Percentiles rank a stretch among this genome's conserved stretches.
Conservation (phyloP, 306 rosid genomes). For the Hylodesmum podocarpum region DNA sequence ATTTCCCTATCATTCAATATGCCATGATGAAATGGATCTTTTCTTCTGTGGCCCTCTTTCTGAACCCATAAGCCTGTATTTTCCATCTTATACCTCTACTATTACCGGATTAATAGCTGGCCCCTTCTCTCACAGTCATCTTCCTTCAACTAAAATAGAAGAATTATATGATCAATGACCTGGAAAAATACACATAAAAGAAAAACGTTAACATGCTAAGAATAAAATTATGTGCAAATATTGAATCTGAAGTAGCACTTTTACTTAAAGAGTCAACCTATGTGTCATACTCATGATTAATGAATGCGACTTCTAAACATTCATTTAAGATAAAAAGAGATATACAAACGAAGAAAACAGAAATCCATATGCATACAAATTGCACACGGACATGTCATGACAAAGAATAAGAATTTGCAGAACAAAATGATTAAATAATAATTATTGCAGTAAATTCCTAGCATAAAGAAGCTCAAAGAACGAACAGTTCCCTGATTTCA, state of each 20-base stretch:
- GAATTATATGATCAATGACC: slow-evolving; percentile 19
- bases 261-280: slow-evolving; percentile 13
- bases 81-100: slow-evolving; percentile 61
- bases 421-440: background rate
- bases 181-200: slow-evolving; percentile 10
- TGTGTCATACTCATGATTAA: too few species aligned
- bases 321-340: background rate
- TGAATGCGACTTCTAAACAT: background rate
- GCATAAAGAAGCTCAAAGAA: slow-evolving; percentile 1
- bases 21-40: slow-evolving; percentile 35
- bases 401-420: background rate
- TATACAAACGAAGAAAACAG: background rate
- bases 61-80: slow-evolving; percentile 40
- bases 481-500: background rate
- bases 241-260: slow-evolving; percentile 21
- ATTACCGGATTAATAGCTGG: slow-evolving; percentile 29
- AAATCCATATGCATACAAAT: background rate
- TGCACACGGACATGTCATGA: background rate
- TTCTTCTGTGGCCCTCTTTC: slow-evolving; percentile 40
- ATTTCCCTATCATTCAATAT: slow-evolving; percentile 46
- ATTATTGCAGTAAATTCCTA: slow-evolving; percentile 9
- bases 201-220: background rate
- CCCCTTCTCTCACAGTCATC: slow-evolving; percentile 34
- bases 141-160: slow-evolving; percentile 19
- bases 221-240: background rate